Percentiles rank a stretch among this genome's conserved stretches.
Evolutionary conservation across 1,139 yeast genomes (phyloP).

Genomic region (Hemisphaericaspora xylofermentans): DNA sequence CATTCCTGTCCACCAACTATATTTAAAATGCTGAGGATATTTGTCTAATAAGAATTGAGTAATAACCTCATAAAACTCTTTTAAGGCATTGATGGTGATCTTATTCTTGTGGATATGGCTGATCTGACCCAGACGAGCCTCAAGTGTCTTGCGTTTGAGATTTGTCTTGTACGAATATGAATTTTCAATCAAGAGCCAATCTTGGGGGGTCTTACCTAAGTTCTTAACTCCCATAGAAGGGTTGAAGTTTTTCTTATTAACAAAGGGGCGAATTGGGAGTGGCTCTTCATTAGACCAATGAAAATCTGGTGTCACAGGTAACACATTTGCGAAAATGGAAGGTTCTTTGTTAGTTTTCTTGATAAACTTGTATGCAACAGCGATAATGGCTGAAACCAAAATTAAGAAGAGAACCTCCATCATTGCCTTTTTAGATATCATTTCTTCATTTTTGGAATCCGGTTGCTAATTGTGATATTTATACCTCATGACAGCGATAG

Average conservation of each 20-base stretch:
- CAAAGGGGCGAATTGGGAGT: slow-evolving; percentile 53
- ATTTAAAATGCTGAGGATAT: slow-evolving; percentile 34
- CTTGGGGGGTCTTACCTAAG: slow-evolving; percentile 29
- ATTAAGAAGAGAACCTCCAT: not conserved
- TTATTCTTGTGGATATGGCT: slow-evolving; percentile 21
- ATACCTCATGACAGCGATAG: not conserved
- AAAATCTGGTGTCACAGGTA: slow-evolving; percentile 29
- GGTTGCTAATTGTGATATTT: not conserved
- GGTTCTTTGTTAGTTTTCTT: not conserved
- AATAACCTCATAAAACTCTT: slow-evolving; percentile 33
- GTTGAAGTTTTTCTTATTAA: slow-evolving; percentile 34
- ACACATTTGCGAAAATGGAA: slow-evolving; percentile 5
- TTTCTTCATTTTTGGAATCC: not conserved
- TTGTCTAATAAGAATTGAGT: slow-evolving; percentile 27
- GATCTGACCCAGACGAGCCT: slow-evolving; percentile 22
- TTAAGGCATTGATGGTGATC: slow-evolving; percentile 25
- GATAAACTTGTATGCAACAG: not conserved
- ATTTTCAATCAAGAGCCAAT: slow-evolving; percentile 40
- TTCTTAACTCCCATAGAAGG: slow-evolving; percentile 40
- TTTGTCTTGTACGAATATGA: slow-evolving; percentile 28
- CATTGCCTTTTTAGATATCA: not conserved
- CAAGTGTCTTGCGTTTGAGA: slow-evolving; percentile 22
- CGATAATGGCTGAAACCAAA: not conserved
- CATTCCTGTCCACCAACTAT: slow-evolving; percentile 5
- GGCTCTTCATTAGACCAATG: slow-evolving; percentile 51